Base-by-base conservation (phyloP, 345 rosid species). In the Aethionema arabicum region DNA sequence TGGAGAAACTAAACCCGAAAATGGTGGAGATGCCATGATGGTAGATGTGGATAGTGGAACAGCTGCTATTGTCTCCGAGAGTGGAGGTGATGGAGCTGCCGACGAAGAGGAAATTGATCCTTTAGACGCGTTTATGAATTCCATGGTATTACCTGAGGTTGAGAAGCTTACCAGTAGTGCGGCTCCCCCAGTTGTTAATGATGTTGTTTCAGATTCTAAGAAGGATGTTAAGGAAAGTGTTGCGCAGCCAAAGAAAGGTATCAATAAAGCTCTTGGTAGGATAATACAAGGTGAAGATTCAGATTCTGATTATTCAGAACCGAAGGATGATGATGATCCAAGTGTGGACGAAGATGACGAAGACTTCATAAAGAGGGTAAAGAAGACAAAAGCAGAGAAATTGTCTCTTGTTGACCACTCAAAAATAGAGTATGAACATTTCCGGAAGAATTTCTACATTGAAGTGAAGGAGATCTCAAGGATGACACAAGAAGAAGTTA, bases 301-400 rank as follows among this genome's bases (percentile, higher is more conserved):
- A 4, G 96, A 80, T 71, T 82, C 96, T 39, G 97, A 93, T 68
- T 76, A 84, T 65, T 85, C 72, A 52, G 95, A 84, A 61, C 59
- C 66, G 37, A 88, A 84, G 52, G 72, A 80, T 70, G 88, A 75
- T 8, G 97, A 85, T 48, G 83, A 77, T 65, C 63, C 81, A 36
- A 63, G 76, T 56, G 82, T 83, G 74, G 96, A 93, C 38, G 99
- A 93, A 79, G 90, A 93, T 37, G 97, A 93, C 72, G 90, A 87
- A 14, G 97, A 93, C 79, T 93, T 93, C 71, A 93, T 93, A 78
- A 93, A 93, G 81, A 82, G 99, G 76, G 99, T 93, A 61, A 93
- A 93, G 85, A 93, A 93, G 83, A 90, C 97, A 32, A 93, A 93
- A 80, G 96, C 73, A 55, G 99, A 93, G 70, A 92, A 90, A 67